These are phyloP conservation scores for Kwoniella europaea DNA, from an alignment of 768 basidiomycete genomes.

Conservation along the genomic window DNA sequence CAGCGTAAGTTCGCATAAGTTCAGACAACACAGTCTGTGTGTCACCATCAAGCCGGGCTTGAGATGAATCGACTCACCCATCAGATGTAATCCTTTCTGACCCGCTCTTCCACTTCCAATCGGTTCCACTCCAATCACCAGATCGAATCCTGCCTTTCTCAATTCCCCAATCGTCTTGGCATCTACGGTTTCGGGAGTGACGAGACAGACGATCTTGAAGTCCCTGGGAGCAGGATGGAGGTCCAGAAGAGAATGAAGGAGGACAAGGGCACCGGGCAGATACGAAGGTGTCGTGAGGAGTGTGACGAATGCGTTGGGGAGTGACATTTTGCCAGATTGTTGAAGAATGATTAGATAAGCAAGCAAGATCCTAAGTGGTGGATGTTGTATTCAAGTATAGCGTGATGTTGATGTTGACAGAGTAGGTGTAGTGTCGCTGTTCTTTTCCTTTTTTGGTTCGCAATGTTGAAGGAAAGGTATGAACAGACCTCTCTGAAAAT, in stretches of 20 bases:
- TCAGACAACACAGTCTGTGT: too few relatives aligned
- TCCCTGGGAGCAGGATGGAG: slow-evolving; percentile 65
- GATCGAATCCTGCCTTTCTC: slow-evolving; percentile 72
- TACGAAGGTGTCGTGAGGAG: slow-evolving; percentile 90
- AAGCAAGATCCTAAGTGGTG: not conserved
- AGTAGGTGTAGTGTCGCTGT: not conserved
- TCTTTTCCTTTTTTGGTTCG: not conserved
- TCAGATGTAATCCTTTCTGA: slow-evolving; percentile 70
- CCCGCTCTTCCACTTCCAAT: slow-evolving; percentile 70
- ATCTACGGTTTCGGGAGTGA: slow-evolving; percentile 91
- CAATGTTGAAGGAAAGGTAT: not conserved
- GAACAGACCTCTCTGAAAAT: not conserved
- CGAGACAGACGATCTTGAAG: slow-evolving; percentile 80
- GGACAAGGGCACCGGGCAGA: slow-evolving; percentile 86
- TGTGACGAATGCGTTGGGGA: slow-evolving; percentile 74
- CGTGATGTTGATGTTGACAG: not conserved
- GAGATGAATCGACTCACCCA: slow-evolving; percentile 66
- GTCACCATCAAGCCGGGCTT: too few relatives aligned
- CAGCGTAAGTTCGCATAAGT: too few relatives aligned
- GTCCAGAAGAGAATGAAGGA: slow-evolving; percentile 76
- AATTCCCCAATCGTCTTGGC: slow-evolving; percentile 78
- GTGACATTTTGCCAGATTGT: slow-evolving; percentile 24
- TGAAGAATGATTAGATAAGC: not conserved
- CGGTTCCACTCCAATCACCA: slow-evolving; percentile 89
- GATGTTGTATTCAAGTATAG: not conserved